phyloP scores from a whole-genome alignment of 202 grass and related monocot species.

The Tripidium arundinaceum region DNA sequence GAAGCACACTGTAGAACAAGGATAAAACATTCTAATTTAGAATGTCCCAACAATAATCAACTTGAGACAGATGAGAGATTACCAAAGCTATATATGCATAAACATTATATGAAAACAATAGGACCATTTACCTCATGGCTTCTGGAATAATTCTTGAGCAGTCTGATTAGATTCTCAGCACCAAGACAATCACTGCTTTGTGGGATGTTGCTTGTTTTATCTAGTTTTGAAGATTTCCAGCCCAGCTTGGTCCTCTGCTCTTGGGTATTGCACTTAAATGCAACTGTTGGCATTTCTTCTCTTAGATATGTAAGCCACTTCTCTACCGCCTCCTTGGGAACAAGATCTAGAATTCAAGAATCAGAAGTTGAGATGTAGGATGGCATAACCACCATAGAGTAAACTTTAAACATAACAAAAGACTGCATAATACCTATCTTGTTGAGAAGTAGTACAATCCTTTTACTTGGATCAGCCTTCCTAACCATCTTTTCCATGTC shows the following conservation, averaged over 20 bases:
- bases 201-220: slow-evolving; percentile 58
- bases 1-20: neutral
- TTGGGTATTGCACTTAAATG: slow-evolving; percentile 97
- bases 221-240: slow-evolving; percentile 85
- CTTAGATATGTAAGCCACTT: slow-evolving; percentile 94
- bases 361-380: slow-evolving; percentile 11
- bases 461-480: slow-evolving; percentile 69
- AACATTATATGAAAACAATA: neutral
- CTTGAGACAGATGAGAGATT: neutral
- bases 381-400: neutral
- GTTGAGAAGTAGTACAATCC: slow-evolving; percentile 87
- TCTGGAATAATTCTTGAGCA: slow-evolving; percentile 97
- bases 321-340: slow-evolving; percentile 71
- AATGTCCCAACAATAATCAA: slow-evolving; percentile 12
- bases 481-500: slow-evolving; percentile 91
- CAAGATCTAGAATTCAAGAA: slow-evolving; percentile 54
- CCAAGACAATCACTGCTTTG: slow-evolving; percentile 95
- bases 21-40: neutral
- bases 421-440: slow-evolving; percentile 64
- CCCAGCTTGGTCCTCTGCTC: slow-evolving; percentile 90
- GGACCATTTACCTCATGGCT: slow-evolving; percentile 69
- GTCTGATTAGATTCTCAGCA: slow-evolving; percentile 88
- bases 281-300: slow-evolving; percentile 86
- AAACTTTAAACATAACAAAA: neutral
- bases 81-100: neutral